Percentiles rank a stretch among this genome's conserved stretches.
These are phyloP conservation scores for Beauveria caledonica DNA, from an alignment of 2,329 filamentous ascomycete genomes.

Conservation along the genomic window DNA sequence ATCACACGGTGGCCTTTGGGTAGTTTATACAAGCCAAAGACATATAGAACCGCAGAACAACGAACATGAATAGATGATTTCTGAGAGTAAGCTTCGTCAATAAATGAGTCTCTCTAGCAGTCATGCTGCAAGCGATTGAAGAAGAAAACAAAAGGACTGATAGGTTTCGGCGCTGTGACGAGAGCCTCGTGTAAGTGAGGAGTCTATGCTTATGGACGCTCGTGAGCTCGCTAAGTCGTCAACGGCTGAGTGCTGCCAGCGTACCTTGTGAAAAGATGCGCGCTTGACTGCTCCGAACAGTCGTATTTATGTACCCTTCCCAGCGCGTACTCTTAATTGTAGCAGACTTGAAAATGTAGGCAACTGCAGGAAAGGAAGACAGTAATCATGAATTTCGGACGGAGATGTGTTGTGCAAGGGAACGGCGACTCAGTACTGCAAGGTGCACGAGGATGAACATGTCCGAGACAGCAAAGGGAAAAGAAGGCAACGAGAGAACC, in stretches of 20 bases:
- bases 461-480: not conserved
- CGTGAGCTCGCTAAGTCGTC: constrained; percentile 16
- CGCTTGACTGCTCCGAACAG: not conserved
- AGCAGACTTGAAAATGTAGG: too few relatives aligned
- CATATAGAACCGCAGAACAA: too few relatives aligned
- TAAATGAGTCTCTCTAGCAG: too few relatives aligned
- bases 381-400: too few relatives aligned
- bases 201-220: constrained; percentile 20
- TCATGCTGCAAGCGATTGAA: too few relatives aligned
- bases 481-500: not conserved
- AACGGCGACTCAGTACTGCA: not conserved
- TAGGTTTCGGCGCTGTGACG: not conserved
- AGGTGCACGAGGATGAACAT: not conserved
- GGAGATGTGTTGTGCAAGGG: not conserved
- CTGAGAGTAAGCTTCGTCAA: too few relatives aligned
- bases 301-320: not conserved
- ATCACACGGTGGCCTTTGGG: too few relatives aligned
- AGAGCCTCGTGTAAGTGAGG: not conserved
- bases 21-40: too few relatives aligned
- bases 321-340: not conserved
- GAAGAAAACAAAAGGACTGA: not conserved
- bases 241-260: not conserved
- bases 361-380: too few relatives aligned
- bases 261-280: not conserved
- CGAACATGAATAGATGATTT: too few relatives aligned